Conservation (phyloP, 495 filamentous ascomycete species). For the Aspergillus wentii region DNA sequence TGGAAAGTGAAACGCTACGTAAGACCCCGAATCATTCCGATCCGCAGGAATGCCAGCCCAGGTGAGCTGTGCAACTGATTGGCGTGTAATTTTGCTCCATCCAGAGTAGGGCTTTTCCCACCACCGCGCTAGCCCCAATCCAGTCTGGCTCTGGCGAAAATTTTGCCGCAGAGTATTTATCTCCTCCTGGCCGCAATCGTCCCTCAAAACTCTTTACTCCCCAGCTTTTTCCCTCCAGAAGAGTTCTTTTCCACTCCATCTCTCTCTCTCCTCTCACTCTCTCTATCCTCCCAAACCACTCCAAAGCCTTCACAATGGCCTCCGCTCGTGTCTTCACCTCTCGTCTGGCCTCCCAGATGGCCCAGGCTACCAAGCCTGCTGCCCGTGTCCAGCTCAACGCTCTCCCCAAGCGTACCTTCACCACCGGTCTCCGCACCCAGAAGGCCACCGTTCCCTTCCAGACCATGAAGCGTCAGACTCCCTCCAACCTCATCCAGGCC, state of each 20-base stretch:
- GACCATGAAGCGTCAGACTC: conserved; percentile 65
- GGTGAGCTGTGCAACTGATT: no score
- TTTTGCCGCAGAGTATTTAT: no score
- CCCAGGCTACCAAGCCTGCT: conserved; percentile 63
- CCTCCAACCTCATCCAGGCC: conserved; percentile 53
- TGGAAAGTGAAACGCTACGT: no score
- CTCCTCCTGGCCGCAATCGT: no score
- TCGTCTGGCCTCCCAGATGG: conserved; percentile 71
- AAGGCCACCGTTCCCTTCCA: conserved; percentile 31
- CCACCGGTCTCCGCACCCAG: conserved; percentile 37
- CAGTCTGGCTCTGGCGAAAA: no score
- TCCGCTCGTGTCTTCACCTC: conserved; percentile 66
- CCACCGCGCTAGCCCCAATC: no score
- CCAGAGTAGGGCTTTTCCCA: no score
- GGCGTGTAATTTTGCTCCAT: no score
- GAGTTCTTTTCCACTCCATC: conserved; percentile 22
- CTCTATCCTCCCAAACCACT: conserved; percentile 29
- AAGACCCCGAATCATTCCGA: no score
- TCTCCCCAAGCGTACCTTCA: conserved; percentile 66
- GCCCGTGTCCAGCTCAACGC: conserved; percentile 62
- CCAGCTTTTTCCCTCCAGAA: conserved; percentile 33
- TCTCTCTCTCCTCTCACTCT: conserved; percentile 26
- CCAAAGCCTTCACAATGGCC: conserved; percentile 62
- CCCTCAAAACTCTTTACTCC: neutral
- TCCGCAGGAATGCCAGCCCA: no score